These are phyloP conservation scores for Sugiyamaella japonica DNA, from an alignment of 1,139 yeast genomes.

Conservation along the genomic window DNA sequence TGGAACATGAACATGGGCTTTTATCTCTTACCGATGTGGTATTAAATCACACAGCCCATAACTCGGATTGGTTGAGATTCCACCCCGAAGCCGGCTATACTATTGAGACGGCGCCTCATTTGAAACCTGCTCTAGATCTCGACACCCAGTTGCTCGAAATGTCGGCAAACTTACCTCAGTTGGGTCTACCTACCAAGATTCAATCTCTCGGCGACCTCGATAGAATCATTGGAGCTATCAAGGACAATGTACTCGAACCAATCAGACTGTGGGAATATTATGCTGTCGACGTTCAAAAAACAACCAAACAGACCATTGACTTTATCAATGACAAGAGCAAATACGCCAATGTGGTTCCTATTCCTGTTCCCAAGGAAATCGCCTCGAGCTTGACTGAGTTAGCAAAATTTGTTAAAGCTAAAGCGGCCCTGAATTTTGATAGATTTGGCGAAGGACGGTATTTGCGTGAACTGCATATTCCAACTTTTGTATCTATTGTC, in stretches of 20 bases:
- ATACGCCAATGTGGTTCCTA: slow-evolving; percentile 33
- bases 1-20: slow-evolving; percentile 59
- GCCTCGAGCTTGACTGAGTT: slow-evolving; percentile 45
- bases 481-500: slow-evolving; percentile 50
- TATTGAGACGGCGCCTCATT: slow-evolving; percentile 83
- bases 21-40: slow-evolving; percentile 88
- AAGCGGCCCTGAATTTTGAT: slow-evolving; percentile 42
- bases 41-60: slow-evolving; percentile 91
- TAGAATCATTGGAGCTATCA: slow-evolving; percentile 62
- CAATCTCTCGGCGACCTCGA: slow-evolving; percentile 54
- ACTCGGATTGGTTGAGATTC: slow-evolving; percentile 78
- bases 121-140: slow-evolving; percentile 77
- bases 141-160: slow-evolving; percentile 68
- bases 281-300: slow-evolving; percentile 53
- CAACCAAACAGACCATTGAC: slow-evolving; percentile 39
- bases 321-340: slow-evolving; percentile 33
- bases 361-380: slow-evolving; percentile 48
- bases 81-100: slow-evolving; percentile 94
- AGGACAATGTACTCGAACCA: slow-evolving; percentile 62
- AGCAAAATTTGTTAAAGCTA: slow-evolving; percentile 52
- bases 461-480: slow-evolving; percentile 55
- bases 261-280: slow-evolving; percentile 86
- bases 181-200: slow-evolving; percentile 62
- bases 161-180: slow-evolving; percentile 52
- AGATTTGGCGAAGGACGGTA: slow-evolving; percentile 52